Evolutionary conservation across 78 protist genomes (phyloP).

Genomic region (Guillardia theta): DNA sequence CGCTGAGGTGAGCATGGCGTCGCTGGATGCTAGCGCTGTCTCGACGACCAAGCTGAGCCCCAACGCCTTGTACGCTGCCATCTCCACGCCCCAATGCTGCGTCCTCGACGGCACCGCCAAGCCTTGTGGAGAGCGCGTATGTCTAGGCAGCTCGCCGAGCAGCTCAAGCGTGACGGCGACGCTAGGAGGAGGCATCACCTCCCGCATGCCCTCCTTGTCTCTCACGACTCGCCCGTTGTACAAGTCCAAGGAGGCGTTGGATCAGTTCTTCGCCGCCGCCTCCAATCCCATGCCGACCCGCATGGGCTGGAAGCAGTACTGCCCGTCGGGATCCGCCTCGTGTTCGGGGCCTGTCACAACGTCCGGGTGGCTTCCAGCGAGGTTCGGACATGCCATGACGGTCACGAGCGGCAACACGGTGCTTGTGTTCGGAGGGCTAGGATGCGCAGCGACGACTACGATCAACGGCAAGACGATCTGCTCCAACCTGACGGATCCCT

Average conservation of each 20-base stretch:
- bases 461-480: background rate
- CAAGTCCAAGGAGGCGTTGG: background rate
- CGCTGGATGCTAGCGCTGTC: background rate
- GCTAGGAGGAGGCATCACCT: background rate
- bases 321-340: too few species aligned
- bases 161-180: background rate
- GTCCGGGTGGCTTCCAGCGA: background rate
- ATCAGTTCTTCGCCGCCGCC: background rate
- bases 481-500: background rate
- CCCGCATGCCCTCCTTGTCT: background rate
- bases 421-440: background rate
- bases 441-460: background rate
- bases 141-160: background rate
- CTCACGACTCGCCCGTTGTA: background rate
- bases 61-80: background rate
- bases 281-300: too few species aligned
- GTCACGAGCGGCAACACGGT: background rate
- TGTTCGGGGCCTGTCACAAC: too few species aligned
- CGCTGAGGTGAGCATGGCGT: background rate
- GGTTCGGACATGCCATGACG: background rate
- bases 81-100: background rate
- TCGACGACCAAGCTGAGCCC: background rate
- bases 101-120: background rate
- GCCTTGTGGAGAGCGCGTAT: background rate
- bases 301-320: too few species aligned